Conservation (phyloP, 345 rosid genomes). For the Salix udensis region DNA sequence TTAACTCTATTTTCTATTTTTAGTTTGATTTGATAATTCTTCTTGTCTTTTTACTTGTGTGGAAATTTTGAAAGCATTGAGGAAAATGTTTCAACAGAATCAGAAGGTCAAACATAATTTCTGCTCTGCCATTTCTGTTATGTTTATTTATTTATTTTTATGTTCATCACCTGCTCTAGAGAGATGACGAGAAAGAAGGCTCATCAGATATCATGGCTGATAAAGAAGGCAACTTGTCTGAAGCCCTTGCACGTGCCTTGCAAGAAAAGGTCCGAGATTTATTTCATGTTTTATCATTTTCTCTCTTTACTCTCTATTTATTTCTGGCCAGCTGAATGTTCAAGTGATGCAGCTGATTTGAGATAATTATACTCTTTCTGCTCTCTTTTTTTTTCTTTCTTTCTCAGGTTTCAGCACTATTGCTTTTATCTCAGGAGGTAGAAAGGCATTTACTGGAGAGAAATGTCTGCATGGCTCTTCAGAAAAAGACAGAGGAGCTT, state of each 20-base stretch:
- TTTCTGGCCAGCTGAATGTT: constrained; percentile 1
- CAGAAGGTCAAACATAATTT: neutral
- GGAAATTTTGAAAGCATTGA: neutral
- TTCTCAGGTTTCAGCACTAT: constrained; percentile 68
- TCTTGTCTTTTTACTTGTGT: neutral
- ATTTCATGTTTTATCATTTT: constrained; percentile 1
- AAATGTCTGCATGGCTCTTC: constrained; percentile 80
- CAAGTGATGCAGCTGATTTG: neutral
- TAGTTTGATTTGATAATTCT: neutral
- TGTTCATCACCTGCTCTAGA: constrained; percentile 40
- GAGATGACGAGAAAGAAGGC: constrained; percentile 16
- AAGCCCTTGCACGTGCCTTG: constrained; percentile 69
- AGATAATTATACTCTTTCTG: constrained; percentile 6
- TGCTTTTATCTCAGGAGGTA: constrained; percentile 92
- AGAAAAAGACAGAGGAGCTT: constrained; percentile 80
- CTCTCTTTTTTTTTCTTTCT: constrained; percentile 2
- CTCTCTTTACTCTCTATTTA: neutral
- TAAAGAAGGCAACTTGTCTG: constrained; percentile 39
- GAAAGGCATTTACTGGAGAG: constrained; percentile 89
- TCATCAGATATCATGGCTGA: constrained; percentile 18
- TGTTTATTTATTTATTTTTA: neutral
- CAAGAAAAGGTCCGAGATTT: constrained; percentile 68
- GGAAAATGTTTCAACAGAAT: neutral
- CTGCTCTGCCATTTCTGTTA: neutral
- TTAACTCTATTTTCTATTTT: neutral